Evolutionary conservation across 176 grass and related monocot species (phyloP).

Genomic region (Eragrostis curvula): DNA sequence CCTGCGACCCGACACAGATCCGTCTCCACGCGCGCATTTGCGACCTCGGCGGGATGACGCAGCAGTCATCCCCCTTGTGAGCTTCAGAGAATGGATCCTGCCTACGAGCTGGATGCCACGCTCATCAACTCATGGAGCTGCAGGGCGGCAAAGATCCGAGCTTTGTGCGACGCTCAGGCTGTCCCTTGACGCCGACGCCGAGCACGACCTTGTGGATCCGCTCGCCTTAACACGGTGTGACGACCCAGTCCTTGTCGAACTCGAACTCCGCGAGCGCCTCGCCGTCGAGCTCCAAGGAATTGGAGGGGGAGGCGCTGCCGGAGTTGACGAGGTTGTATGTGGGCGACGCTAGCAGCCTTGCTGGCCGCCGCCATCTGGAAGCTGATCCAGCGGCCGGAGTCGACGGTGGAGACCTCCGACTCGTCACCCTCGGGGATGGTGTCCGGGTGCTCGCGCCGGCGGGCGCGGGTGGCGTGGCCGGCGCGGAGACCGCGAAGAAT

Average conservation of each 20-base stretch:
- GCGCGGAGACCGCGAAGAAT: conserved; percentile 85
- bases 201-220: conserved; percentile 93
- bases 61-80: too few relatives aligned
- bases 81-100: too few relatives aligned
- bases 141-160: conserved; percentile 9
- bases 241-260: conserved; percentile 73
- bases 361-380: conserved; percentile 78
- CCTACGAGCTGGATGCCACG: too few relatives aligned
- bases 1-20: too few relatives aligned
- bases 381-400: conserved; percentile 80
- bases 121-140: too few relatives aligned
- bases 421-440: conserved; percentile 95
- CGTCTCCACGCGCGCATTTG: too few relatives aligned
- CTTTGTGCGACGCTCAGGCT: background rate
- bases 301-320: conserved; percentile 23
- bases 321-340: conserved; percentile 85
- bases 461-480: conserved; percentile 69
- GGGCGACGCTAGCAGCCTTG: conserved; percentile 81
- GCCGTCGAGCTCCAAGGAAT: conserved; percentile 46
- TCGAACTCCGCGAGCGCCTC: conserved; percentile 77
- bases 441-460: conserved; percentile 64
- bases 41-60: too few relatives aligned
- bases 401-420: conserved; percentile 77
- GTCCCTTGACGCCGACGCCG: conserved; percentile 55
- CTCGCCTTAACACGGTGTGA: conserved; percentile 93